Percentiles rank a stretch among this genome's conserved stretches.
Evolutionary conservation across 768 basidiomycete genomes (phyloP).

Genomic region (Russula vinacea): DNA sequence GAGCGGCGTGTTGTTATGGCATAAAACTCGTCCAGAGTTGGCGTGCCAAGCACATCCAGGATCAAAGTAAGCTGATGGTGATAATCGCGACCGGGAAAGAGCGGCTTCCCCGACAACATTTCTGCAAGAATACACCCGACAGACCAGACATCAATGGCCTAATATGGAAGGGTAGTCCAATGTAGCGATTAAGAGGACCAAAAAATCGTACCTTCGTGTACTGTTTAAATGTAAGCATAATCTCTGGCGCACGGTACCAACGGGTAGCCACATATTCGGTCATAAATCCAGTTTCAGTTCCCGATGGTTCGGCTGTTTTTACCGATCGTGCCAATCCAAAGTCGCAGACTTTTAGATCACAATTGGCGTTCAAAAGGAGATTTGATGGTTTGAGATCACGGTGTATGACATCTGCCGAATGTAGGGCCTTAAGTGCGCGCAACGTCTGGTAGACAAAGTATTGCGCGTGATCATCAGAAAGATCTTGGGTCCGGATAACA

Average conservation of each 20-base stretch:
- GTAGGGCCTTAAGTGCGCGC: constrained; percentile 91
- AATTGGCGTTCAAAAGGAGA: constrained; percentile 94
- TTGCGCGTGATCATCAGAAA: constrained; percentile 93
- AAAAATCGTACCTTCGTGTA: constrained; percentile 75
- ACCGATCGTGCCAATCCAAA: constrained; percentile 94
- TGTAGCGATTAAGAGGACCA: constrained; percentile 37
- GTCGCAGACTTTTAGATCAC: constrained; percentile 92
- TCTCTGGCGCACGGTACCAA: constrained; percentile 99
- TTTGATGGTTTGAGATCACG: constrained; percentile 97
- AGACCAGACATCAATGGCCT: constrained; percentile 89
- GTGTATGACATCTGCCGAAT: constrained; percentile 95
- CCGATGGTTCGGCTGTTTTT: constrained; percentile 79
- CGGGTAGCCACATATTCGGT: constrained; percentile 97
- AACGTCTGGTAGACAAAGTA: constrained; percentile 95
- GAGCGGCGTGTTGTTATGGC: constrained; percentile 90
- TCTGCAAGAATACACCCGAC: constrained; percentile 89
- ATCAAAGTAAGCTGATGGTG: constrained; percentile 96
- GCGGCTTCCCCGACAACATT: constrained; percentile 94
- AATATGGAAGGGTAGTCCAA: constrained; percentile 33
- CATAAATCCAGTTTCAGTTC: constrained; percentile 87
- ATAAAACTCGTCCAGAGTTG: constrained; percentile 96
- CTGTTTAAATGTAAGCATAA: constrained; percentile 99
- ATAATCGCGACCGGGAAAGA: constrained; percentile 96
- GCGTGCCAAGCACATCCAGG: constrained; percentile 94
- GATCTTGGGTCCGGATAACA: constrained; percentile 90